Percentiles rank a stretch among this genome's conserved stretches.
Conservation (phyloP, 2,329 filamentous ascomycete species). For the Paecilomyces variotii region DNA sequence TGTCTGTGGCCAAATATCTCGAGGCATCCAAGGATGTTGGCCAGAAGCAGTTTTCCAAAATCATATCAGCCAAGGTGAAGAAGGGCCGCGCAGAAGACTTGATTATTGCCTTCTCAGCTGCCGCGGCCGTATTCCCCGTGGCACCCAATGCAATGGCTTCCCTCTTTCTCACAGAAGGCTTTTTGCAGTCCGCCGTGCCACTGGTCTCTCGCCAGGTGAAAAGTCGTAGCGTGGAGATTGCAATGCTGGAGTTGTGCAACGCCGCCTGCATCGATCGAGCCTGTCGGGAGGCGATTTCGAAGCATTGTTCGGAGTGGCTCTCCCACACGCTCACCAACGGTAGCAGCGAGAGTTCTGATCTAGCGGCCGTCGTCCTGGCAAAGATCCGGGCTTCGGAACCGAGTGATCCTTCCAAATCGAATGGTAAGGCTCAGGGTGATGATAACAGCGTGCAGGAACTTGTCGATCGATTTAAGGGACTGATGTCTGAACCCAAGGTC, state of each 20-base stretch:
- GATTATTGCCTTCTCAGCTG: conserved; percentile 88
- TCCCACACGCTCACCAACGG: conserved; percentile 73
- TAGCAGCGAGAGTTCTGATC: conserved; percentile 43
- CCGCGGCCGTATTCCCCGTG: conserved; percentile 78
- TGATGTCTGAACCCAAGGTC: conserved; percentile 33
- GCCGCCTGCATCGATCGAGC: conserved; percentile 78
- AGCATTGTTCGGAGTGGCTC: conserved; percentile 80
- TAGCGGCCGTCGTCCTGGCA: conserved; percentile 66
- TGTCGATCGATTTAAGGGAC: conserved; percentile 46
- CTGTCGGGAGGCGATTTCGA: conserved; percentile 75
- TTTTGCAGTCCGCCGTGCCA: conserved; percentile 67
- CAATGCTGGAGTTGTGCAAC: conserved; percentile 81
- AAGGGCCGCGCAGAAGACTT: conserved; percentile 79
- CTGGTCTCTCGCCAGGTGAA: conserved; percentile 75
- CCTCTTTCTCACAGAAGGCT: conserved; percentile 83
- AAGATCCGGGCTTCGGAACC: conserved; percentile 45
- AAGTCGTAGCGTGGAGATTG: conserved; percentile 76
- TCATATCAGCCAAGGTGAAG: conserved; percentile 64
- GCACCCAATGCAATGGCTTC: conserved; percentile 65
- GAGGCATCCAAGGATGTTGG: conserved; percentile 67
- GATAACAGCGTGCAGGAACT: conserved; percentile 45
- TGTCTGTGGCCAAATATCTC: conserved; percentile 76
- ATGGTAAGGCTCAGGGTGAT: conserved; percentile 25
- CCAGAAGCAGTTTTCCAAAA: conserved; percentile 59
- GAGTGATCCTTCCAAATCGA: conserved; percentile 19